phyloP scores from a whole-genome alignment of 306 rosid species.

The Quercus engelmannii region DNA sequence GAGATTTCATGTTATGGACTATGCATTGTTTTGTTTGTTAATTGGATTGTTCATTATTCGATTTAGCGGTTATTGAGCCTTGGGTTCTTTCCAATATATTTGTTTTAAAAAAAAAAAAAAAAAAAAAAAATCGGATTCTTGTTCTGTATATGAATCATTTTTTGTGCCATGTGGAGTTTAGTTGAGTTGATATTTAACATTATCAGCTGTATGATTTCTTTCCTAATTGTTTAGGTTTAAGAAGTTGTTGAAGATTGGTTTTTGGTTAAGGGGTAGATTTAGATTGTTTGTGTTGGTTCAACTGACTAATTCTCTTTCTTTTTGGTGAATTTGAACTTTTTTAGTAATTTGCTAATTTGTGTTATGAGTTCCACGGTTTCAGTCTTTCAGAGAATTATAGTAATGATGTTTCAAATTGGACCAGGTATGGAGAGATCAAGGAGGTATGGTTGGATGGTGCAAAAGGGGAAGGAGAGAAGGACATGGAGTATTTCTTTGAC shows the following conservation, averaged over 20 bases:
- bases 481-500: constrained; percentile 69
- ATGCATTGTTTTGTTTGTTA: background rate
- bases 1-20: background rate
- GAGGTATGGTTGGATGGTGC: constrained; percentile 86
- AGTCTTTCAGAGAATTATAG: background rate
- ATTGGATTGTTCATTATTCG: background rate
- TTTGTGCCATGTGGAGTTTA: background rate
- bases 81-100: background rate
- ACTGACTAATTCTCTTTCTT: background rate
- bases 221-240: background rate
- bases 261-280: background rate
- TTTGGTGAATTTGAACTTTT: background rate
- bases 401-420: constrained; percentile 5
- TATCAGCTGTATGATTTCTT: background rate
- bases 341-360: background rate
- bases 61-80: background rate
- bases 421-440: constrained; percentile 70
- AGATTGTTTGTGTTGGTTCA: background rate
- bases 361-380: background rate
- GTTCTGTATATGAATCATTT: background rate
- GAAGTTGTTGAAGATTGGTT: background rate
- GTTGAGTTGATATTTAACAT: background rate
- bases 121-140: background rate
- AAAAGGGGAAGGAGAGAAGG: constrained; percentile 70
- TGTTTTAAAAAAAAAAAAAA: too few relatives aligned